phyloP scores from a whole-genome alignment of 345 rosid genomes.

The Orychophragmus violaceus region DNA sequence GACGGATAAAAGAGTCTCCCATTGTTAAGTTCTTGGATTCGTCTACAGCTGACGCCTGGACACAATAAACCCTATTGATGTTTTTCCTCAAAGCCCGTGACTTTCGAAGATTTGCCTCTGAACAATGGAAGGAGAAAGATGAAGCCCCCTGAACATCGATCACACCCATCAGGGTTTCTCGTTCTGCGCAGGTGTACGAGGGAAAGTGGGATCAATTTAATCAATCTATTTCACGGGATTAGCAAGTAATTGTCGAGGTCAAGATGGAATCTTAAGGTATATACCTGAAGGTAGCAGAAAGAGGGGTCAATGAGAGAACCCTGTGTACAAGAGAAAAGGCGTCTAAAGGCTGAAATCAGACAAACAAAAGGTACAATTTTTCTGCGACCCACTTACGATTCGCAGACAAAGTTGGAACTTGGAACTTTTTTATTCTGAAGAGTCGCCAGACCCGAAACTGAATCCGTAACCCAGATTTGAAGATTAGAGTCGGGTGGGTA shows the following conservation, averaged over 20 bases:
- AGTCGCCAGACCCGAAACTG: not conserved
- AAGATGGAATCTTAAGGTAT: not conserved
- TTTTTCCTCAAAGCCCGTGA: conserved; percentile 23
- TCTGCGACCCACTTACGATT: conserved; percentile 8
- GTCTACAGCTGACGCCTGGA: conserved; percentile 35
- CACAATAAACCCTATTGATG: conserved; percentile 22
- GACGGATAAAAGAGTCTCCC: conserved; percentile 80
- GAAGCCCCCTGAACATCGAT: conserved; percentile 35
- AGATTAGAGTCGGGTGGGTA: not conserved
- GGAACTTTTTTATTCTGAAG: not conserved
- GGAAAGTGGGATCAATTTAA: not conserved
- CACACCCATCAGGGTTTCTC: conserved; percentile 44
- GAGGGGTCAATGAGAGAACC: not conserved
- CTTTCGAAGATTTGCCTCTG: conserved; percentile 22
- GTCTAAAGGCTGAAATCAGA: not conserved
- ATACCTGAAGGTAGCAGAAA: conserved; percentile 1
- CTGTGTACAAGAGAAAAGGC: not conserved
- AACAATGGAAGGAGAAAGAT: conserved; percentile 32
- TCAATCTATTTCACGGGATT: not conserved
- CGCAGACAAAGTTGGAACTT: not conserved
- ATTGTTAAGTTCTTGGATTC: conserved; percentile 36
- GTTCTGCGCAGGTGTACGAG: not conserved
- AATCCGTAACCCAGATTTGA: not conserved
- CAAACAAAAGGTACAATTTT: conserved; percentile 5
- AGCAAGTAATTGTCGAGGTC: not conserved